Percentiles rank a stretch among this genome's conserved stretches.
Conservation (phyloP, 2,329 filamentous ascomycete species). For the Trichoderma gracile region DNA sequence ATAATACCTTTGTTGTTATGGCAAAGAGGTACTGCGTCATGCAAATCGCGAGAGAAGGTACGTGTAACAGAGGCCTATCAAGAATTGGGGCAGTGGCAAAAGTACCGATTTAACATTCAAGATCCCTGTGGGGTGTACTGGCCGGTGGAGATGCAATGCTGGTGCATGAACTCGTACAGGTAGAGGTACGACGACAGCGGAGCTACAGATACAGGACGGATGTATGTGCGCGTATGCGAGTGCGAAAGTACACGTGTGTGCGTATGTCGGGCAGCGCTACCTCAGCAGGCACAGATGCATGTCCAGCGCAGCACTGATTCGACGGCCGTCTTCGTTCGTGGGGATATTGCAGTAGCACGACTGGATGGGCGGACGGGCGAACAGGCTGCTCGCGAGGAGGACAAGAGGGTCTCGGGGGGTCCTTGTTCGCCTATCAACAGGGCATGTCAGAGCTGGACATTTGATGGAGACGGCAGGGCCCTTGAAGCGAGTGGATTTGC, state of each 20-base stretch:
- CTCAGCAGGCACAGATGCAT: conserved; percentile 10
- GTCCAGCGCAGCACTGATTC: conserved; percentile 1
- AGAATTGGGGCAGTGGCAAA: too few relatives aligned
- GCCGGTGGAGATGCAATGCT: conserved; percentile 3
- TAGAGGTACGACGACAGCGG: neutral
- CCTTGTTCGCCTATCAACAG: conserved; percentile 22
- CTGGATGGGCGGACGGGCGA: neutral
- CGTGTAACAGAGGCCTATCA: too few relatives aligned
- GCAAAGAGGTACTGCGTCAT: too few relatives aligned
- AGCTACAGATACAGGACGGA: neutral
- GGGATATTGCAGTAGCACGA: conserved; percentile 8
- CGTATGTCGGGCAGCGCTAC: neutral
- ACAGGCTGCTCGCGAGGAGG: neutral
- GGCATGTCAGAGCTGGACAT: conserved; percentile 9
- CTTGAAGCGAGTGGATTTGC: conserved; percentile 11
- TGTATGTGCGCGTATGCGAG: neutral
- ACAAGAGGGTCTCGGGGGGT: neutral
- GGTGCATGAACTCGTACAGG: conserved; percentile 23
- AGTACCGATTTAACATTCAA: too few relatives aligned
- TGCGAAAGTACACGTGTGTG: conserved; percentile 4
- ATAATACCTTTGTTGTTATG: too few relatives aligned
- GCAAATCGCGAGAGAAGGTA: too few relatives aligned
- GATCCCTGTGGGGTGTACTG: too few relatives aligned
- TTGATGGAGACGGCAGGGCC: conserved; percentile 21
- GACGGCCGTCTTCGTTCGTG: conserved; percentile 3